Conservation (phyloP, 805 yeast genomes). For the Schizosaccharomyces cryophilus region DNA sequence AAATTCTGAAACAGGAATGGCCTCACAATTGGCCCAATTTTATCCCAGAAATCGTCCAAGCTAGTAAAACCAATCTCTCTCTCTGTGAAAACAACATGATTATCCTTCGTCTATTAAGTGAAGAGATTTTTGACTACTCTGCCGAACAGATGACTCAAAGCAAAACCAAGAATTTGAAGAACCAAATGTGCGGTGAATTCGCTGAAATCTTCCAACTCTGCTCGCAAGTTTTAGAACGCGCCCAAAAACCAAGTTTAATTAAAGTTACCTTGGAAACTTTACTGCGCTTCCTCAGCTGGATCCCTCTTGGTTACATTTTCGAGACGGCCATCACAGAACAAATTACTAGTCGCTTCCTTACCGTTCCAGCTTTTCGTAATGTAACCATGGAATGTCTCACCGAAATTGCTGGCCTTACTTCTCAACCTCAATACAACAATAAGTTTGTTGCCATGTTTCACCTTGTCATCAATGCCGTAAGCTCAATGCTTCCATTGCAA, state of each 20-base stretch:
- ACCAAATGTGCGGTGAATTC: constrained; percentile 70
- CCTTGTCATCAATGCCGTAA: neutral
- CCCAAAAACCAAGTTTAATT: constrained; percentile 60
- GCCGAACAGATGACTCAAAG: constrained; percentile 94
- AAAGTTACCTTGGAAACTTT: constrained; percentile 64
- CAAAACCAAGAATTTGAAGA: constrained; percentile 59
- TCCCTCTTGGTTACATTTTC: constrained; percentile 70
- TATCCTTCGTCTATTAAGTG: constrained; percentile 65
- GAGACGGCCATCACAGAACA: constrained; percentile 59
- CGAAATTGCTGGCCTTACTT: constrained; percentile 50
- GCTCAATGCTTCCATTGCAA: constrained; percentile 10
- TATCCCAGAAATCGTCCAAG: constrained; percentile 71
- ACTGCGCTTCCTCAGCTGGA: constrained; percentile 77
- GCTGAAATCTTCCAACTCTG: constrained; percentile 83
- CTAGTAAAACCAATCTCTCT: constrained; percentile 63
- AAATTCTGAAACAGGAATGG: constrained; percentile 94
- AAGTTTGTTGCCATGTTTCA: constrained; percentile 23
- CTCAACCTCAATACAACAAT: constrained; percentile 24
- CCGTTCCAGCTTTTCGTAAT: constrained; percentile 57
- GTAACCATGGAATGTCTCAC: constrained; percentile 77
- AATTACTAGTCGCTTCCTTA: constrained; percentile 51
- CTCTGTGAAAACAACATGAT: constrained; percentile 97
- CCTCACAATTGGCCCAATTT: constrained; percentile 96
- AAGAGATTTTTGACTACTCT: constrained; percentile 89
- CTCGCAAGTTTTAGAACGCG: constrained; percentile 75